Evolutionary conservation across 352 stramenopile species (phyloP).

Genomic region (Globisporangium cystogenes): DNA sequence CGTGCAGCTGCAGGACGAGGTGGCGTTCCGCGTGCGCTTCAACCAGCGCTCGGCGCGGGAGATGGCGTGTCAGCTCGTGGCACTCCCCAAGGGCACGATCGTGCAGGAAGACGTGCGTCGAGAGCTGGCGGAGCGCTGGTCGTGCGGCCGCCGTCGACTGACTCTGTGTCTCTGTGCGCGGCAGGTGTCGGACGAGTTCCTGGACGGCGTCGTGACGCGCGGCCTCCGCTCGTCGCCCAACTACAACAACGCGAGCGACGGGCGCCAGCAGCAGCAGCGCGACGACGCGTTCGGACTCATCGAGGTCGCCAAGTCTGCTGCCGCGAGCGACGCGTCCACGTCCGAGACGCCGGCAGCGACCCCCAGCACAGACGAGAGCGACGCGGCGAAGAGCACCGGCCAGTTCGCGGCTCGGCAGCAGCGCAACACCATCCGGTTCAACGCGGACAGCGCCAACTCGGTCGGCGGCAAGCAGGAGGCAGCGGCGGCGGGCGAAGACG

Average conservation of each 20-base stretch:
- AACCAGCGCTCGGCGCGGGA: slow-evolving; percentile 74
- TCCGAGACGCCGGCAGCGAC: background rate
- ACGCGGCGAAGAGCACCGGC: background rate
- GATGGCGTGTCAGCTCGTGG: slow-evolving; percentile 59
- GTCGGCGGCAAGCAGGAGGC: slow-evolving; percentile 3
- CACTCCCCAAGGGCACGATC: slow-evolving; percentile 68
- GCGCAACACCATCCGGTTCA: slow-evolving; percentile 51
- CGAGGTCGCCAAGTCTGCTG: slow-evolving; percentile 7
- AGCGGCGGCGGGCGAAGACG: background rate
- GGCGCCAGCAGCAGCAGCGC: slow-evolving; percentile 7
- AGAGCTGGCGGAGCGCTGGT: too few relatives aligned
- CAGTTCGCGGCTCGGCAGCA: slow-evolving; percentile 1
- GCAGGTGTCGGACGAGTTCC: slow-evolving; percentile 41
- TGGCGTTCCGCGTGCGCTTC: slow-evolving; percentile 68
- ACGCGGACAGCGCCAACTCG: slow-evolving; percentile 32
- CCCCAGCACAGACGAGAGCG: slow-evolving; percentile 4
- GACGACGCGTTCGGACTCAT: slow-evolving; percentile 13
- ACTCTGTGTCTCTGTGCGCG: background rate
- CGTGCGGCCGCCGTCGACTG: too few relatives aligned
- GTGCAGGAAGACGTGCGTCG: slow-evolving; percentile 58
- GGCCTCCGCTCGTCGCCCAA: slow-evolving; percentile 31
- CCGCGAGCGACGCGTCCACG: slow-evolving; percentile 7
- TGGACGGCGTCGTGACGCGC: slow-evolving; percentile 62
- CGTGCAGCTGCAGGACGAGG: slow-evolving; percentile 61
- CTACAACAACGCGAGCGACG: slow-evolving; percentile 21